phyloP scores from a whole-genome alignment of 768 basidiomycete species.

The Lentinus brumalis region DNA sequence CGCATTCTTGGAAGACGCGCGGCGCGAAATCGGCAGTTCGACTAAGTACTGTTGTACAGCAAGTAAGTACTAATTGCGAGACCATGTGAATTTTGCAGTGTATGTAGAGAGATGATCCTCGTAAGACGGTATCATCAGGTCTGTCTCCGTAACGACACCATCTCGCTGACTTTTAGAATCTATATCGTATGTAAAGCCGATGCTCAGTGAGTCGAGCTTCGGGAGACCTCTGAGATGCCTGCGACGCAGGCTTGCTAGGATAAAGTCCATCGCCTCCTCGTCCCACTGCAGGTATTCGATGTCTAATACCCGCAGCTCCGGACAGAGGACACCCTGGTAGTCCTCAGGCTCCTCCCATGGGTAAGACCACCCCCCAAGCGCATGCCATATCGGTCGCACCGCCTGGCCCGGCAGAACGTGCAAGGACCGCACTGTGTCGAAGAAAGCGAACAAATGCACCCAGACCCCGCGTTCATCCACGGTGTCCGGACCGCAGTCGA shows the following conservation, averaged over 20 bases:
- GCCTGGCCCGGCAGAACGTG: background rate
- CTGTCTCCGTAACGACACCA: background rate
- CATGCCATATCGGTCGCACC: background rate
- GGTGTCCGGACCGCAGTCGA: background rate
- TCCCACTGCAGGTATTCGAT: background rate
- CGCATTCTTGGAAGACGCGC: no score
- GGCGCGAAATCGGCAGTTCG: no score
- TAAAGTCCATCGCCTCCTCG: background rate
- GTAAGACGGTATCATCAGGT: background rate
- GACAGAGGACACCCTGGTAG: background rate
- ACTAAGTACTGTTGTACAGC: no score
- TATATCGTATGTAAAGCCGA: background rate
- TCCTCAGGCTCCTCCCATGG: background rate
- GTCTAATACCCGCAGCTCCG: background rate
- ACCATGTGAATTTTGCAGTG: background rate
- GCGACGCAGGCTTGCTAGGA: background rate
- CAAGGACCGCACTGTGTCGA: background rate
- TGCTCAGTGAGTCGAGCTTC: background rate
- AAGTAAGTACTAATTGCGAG: background rate
- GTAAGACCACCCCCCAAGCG: background rate
- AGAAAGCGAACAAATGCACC: background rate
- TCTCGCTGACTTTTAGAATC: background rate
- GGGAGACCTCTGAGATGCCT: background rate
- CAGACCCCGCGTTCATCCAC: background rate
- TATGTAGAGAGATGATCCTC: background rate